Conservation (phyloP, 2,329 filamentous ascomycete genomes). For the Phoma herbarum region DNA sequence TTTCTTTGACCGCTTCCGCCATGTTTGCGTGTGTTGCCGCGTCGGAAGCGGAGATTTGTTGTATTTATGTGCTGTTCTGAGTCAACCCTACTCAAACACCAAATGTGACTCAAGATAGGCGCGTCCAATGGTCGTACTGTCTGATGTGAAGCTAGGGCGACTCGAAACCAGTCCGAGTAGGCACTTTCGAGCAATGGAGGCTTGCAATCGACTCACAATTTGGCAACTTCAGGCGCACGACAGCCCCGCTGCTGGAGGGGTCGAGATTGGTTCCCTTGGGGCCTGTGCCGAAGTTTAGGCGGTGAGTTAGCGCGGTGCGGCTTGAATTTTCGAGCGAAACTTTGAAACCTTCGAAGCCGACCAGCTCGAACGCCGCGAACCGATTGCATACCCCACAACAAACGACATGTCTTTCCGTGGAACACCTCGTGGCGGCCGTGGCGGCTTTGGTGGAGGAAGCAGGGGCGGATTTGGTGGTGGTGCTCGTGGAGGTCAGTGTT, state of each 20-base stretch:
- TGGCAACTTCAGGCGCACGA: conserved; percentile 31
- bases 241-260: conserved; percentile 30
- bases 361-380: conserved; percentile 38
- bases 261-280: conserved; percentile 1
- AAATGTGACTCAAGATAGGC: conserved; percentile 16
- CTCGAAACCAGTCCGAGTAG: conserved; percentile 15
- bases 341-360: conserved; percentile 24
- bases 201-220: conserved; percentile 34
- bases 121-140: conserved; percentile 16
- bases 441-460: conserved; percentile 57
- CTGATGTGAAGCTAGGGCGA: conserved; percentile 14
- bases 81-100: conserved; percentile 32
- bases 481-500: conserved; percentile 59
- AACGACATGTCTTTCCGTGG: conserved; percentile 70
- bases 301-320: background rate
- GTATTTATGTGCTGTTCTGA: conserved; percentile 33
- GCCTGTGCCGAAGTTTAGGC: background rate
- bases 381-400: conserved; percentile 38
- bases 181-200: conserved; percentile 13
- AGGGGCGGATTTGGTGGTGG: conserved; percentile 58
- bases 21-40: conserved; percentile 49
- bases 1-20: conserved; percentile 59
- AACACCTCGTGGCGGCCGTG: conserved; percentile 50
- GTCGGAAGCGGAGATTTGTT: conserved; percentile 32
- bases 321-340: conserved; percentile 31